A percentile compares a stretch with the other conserved stretches of the same genome.
Conservation (phyloP, 345 rosid species). For the Syzygium oleosum region DNA sequence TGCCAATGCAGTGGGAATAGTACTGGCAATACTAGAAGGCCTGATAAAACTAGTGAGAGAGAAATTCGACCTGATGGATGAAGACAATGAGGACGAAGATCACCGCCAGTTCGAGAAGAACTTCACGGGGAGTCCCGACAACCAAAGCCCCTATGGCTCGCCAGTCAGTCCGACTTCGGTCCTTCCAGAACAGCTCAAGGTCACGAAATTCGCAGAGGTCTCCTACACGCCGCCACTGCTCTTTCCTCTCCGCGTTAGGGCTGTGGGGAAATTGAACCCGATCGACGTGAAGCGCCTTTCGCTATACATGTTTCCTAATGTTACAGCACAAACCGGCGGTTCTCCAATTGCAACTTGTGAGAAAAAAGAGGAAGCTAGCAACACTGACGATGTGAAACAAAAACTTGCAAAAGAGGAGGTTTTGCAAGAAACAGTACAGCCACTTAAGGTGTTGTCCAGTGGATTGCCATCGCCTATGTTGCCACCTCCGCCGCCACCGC, state of each 20-base stretch:
- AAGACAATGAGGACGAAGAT: constrained; percentile 33
- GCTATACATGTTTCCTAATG: background rate
- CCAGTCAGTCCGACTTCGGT: constrained; percentile 51
- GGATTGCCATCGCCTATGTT: background rate
- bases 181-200: constrained; percentile 16
- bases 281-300: constrained; percentile 52
- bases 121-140: constrained; percentile 5
- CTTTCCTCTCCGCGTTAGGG: constrained; percentile 45
- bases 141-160: constrained; percentile 14
- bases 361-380: background rate
- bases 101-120: constrained; percentile 7
- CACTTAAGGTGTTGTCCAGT: background rate
- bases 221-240: constrained; percentile 23
- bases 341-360: background rate
- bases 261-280: constrained; percentile 66
- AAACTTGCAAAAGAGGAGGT: background rate
- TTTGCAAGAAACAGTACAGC: background rate
- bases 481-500: background rate
- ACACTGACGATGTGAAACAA: background rate
- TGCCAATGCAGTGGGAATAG: constrained; percentile 37
- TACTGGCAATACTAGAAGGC: constrained; percentile 48
- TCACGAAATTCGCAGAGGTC: constrained; percentile 2
- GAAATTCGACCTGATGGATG: constrained; percentile 53
- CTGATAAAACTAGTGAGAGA: constrained; percentile 45
- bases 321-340: background rate